Evolutionary conservation across 2,329 filamentous ascomycete genomes (phyloP), one percentile per base, ranked within the genome.

Genomic region (Colletotrichum spaethianum): DNA sequence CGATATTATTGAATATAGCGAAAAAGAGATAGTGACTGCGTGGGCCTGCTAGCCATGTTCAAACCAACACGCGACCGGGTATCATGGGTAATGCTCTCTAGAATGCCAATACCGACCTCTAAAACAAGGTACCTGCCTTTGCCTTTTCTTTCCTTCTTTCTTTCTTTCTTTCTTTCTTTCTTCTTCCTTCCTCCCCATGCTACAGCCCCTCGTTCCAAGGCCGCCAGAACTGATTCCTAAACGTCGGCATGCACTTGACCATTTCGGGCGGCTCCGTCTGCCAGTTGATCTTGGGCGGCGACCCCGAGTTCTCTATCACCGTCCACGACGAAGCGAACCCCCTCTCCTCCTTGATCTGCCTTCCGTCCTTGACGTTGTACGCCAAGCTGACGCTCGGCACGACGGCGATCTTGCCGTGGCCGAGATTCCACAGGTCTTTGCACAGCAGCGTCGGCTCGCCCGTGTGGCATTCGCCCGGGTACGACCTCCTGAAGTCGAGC

Each of bases 401-500:
- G 0, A 90, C 86, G 0, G 88, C 88, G 72, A 91, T 88, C 74
- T 83, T 88, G 23, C 85, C 82, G 72, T 83, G 83, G 4, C 87
- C 86, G 3, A 78, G 73, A 16, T 76, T 81, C 87, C 88, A 91
- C 74, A 91, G 69, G 72, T 91, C 89, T 71, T 90, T 90, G 72
- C 86, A 87, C 50, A 91, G 86, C 11, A 90, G 76, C 63, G 86
- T 83, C 2, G 89, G 87, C 76, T 91, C 89, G 8, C 88, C 88
- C 69, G 86, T 84, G 18, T 77, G 80, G 68, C 89, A 91, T 75
- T 91, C 89, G 14, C 77, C 80, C 26, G 76, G 28, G 38, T 66
- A 69, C 40, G 67, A 75, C 3, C 75, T 75, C 2, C 89, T 83
- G 75, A 91, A 91, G 11, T 77, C 75, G 8, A 79, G 80, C 1